Evolutionary conservation across 768 basidiomycete species (phyloP).

Genomic region (Mycena belliarum): DNA sequence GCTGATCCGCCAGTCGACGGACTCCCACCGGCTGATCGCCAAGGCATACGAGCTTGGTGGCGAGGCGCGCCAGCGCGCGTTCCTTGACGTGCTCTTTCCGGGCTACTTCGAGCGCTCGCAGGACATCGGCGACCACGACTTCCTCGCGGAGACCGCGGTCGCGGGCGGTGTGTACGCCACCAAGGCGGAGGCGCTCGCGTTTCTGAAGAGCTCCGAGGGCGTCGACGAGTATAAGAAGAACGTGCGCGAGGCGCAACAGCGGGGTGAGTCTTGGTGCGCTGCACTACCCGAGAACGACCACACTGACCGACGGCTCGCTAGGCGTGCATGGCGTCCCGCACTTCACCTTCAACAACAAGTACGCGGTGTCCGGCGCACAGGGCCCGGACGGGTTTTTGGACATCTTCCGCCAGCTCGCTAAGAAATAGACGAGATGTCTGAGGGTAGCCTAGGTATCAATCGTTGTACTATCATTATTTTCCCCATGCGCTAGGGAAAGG

Average conservation of each 20-base stretch:
- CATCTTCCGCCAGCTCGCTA: constrained; percentile 23
- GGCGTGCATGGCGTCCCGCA: constrained; percentile 19
- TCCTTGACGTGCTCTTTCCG: constrained; percentile 16
- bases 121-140: constrained; percentile 16
- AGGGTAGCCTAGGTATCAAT: no score
- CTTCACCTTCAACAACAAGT: constrained; percentile 8
- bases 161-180: constrained; percentile 8
- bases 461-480: no score
- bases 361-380: constrained; percentile 22
- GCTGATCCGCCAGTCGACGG: constrained; percentile 17
- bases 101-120: constrained; percentile 21
- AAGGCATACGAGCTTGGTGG: constrained; percentile 20
- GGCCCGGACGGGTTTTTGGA: constrained; percentile 18
- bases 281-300: no score
- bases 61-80: constrained; percentile 10
- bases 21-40: constrained; percentile 22
- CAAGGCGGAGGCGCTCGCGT: constrained; percentile 11
- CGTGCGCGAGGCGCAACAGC: constrained; percentile 7
- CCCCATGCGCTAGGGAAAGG: no score
- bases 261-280: constrained; percentile 8
- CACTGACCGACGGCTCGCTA: not conserved
- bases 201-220: constrained; percentile 3
- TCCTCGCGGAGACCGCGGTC: constrained; percentile 15
- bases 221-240: constrained; percentile 11
- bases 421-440: no score